Percentiles rank a stretch among this genome's conserved stretches.
Conservation (phyloP, 805 yeast species). For the Monosporozyma aerobia region DNA sequence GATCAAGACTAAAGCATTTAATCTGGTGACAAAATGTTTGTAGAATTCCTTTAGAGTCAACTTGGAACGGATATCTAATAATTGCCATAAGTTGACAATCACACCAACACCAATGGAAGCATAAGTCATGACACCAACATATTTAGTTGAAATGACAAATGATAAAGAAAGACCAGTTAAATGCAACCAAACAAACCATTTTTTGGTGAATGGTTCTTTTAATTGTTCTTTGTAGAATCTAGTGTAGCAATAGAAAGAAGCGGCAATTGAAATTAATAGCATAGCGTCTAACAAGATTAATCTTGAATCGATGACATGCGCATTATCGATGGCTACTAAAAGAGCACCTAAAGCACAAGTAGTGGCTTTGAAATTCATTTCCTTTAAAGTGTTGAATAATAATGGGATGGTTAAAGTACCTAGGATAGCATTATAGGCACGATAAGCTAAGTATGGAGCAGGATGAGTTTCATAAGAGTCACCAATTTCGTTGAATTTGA, state of each 20-base stretch:
- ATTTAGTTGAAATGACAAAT: constrained; percentile 89
- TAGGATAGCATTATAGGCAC: constrained; percentile 69
- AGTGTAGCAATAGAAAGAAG: constrained; percentile 68
- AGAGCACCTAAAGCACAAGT: constrained; percentile 71
- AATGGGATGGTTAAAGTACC: constrained; percentile 79
- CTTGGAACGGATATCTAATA: constrained; percentile 65
- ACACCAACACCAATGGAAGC: constrained; percentile 84
- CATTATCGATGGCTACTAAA: constrained; percentile 77
- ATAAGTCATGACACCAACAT: constrained; percentile 91
- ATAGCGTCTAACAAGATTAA: constrained; percentile 89
- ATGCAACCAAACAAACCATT: constrained; percentile 85
- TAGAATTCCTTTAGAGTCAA: constrained; percentile 46
- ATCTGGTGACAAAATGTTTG: constrained; percentile 69
- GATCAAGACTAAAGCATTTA: constrained; percentile 57
- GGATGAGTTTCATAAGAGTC: constrained; percentile 66
- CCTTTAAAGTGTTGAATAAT: constrained; percentile 77
- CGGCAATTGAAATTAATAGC: constrained; percentile 71
- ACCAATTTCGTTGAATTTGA: constrained; percentile 87
- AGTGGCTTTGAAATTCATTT: constrained; percentile 67
- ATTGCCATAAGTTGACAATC: constrained; percentile 74
- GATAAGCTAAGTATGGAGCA: constrained; percentile 79
- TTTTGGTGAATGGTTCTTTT: constrained; percentile 48
- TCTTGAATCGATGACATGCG: constrained; percentile 84
- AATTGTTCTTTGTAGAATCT: constrained; percentile 65
- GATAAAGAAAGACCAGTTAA: constrained; percentile 81